Evolutionary conservation across 192 early-diverging fungal genomes (phyloP), one percentile per base, ranked within the genome.

Genomic region (Coemansia sp.): DNA sequence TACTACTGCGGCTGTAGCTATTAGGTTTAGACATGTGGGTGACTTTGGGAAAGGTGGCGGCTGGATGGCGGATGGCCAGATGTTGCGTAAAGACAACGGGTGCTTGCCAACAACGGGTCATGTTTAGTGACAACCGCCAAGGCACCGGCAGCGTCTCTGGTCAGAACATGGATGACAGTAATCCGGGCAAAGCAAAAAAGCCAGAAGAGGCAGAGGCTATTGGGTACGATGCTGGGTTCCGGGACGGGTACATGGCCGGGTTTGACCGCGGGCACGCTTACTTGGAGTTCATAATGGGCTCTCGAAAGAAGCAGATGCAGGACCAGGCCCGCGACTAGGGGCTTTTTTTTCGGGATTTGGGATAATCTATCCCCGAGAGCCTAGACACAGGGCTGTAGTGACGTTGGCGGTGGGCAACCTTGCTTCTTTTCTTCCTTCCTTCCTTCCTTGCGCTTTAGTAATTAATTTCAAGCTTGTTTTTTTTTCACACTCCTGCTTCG

Each of bases 181-280:
- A 56, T 8, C 14, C 9, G 14, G 28, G 28, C 16, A 16, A 56
- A 3, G 14, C 7, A 11, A 55, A 26, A 11, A 55, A 26, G 26
- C 9, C 31, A 20, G 2, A 37, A 18, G 16, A 20, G 11, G 56
- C 56, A 3, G 7, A 10, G 11, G 18, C 9, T 11, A 63, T 68
- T 23, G 77, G 77, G n/a, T 81, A 75, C 18, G 78, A 81, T 38
- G 59, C 59, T 11, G 78, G 78, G n/a, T 81, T 81, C 48, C 55
- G 78, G 28, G 78, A 81, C 57, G 78, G 78, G 20, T 81, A 76
- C 58, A 60, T 18, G 55, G 69, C 73, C 6, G 78, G 78, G 18
- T 81, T 71, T 28, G 67, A 81, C 24, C 59, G 66, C 18, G 73
- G 63, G 10, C 55, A 60, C 14, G 38, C 33, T 24, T 16, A 51